Conservation (phyloP, 495 filamentous ascomycete genomes). For the Penicillium desertorum region DNA sequence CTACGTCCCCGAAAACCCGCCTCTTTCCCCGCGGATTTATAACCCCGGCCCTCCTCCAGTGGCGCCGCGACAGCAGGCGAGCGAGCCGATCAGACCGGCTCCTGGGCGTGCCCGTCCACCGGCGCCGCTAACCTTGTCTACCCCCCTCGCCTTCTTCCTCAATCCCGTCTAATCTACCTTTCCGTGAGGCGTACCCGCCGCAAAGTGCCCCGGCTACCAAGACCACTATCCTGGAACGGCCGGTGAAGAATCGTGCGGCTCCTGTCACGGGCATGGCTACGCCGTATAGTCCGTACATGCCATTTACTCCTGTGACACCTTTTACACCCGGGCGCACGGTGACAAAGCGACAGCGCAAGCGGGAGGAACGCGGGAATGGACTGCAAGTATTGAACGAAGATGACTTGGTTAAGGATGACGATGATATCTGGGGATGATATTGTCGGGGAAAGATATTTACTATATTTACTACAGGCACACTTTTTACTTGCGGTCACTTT, state of each 20-base stretch:
- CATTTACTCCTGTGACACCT: conserved; percentile 82
- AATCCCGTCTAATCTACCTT: conserved; percentile 50
- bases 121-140: conserved; percentile 40
- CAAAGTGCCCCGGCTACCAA: conserved; percentile 66
- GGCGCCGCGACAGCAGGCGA: conserved; percentile 28
- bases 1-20: conserved; percentile 52
- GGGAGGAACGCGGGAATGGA: conserved; percentile 40
- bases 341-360: conserved; percentile 71
- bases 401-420: conserved; percentile 52
- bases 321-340: conserved; percentile 77
- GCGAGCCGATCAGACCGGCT: conserved; percentile 19
- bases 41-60: conserved; percentile 57
- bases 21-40: conserved; percentile 58
- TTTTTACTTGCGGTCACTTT: no score
- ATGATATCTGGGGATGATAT: conserved; percentile 56
- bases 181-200: conserved; percentile 53
- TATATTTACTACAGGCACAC: no score
- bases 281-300: conserved; percentile 91
- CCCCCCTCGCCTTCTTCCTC: conserved; percentile 32
- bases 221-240: conserved; percentile 74
- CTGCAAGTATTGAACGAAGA: conserved; percentile 45
- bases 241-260: conserved; percentile 51
- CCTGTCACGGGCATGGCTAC: conserved; percentile 74
- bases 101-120: conserved; percentile 30
- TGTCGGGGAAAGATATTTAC: background rate